A percentile compares a stretch with the other conserved stretches of the same genome.
These are phyloP conservation scores for Gnomoniopsis smithogilvyi DNA, from an alignment of 2,329 filamentous ascomycete species.

Conservation along the genomic window DNA sequence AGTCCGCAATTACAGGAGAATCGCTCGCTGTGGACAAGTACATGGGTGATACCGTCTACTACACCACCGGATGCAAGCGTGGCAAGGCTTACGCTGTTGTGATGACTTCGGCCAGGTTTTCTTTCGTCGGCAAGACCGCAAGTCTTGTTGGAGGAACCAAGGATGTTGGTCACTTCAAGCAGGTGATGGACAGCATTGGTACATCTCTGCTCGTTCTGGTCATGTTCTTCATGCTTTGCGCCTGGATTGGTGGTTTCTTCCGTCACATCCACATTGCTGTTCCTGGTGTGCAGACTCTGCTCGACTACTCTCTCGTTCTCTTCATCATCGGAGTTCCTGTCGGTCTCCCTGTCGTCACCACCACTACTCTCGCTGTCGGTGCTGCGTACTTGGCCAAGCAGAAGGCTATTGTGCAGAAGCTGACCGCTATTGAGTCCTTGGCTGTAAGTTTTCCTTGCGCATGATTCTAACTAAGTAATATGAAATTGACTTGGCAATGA, in stretches of 20 bases:
- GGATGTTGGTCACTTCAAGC: conserved; percentile 74
- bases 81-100: conserved; percentile 71
- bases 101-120: conserved; percentile 64
- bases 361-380: conserved; percentile 73
- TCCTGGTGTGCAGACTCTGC: conserved; percentile 60
- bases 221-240: conserved; percentile 71
- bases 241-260: conserved; percentile 80
- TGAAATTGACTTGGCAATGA: neutral
- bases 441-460: conserved; percentile 33
- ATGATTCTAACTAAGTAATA: no score
- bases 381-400: conserved; percentile 74
- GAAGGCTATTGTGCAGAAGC: conserved; percentile 76
- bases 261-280: conserved; percentile 63
- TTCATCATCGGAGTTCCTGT: conserved; percentile 78
- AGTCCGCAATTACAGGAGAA: conserved; percentile 78
- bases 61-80: conserved; percentile 79
- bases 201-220: conserved; percentile 71
- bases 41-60: conserved; percentile 73
- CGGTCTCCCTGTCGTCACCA: conserved; percentile 77
- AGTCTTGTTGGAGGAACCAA: conserved; percentile 71
- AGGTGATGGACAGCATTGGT: conserved; percentile 80
- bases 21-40: conserved; percentile 77
- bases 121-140: conserved; percentile 75
- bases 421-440: conserved; percentile 74
- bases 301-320: conserved; percentile 67